A percentile compares a stretch with the other conserved stretches of the same genome.
Evolutionary conservation across 352 stramenopile species (phyloP).

Genomic region (Phytophthora capsici): DNA sequence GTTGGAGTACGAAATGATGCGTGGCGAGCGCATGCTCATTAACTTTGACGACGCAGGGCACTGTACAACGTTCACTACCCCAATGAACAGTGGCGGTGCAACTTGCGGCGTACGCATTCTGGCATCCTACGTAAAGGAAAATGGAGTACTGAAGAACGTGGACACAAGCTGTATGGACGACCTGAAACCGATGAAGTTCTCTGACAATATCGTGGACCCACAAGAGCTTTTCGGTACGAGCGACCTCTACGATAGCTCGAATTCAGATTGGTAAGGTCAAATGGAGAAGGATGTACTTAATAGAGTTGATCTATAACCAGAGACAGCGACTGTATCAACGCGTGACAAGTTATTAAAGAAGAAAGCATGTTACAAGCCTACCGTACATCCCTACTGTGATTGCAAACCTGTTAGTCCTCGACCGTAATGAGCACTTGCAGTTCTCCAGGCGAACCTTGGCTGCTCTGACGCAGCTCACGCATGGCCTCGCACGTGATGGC

Average conservation of each 20-base stretch:
- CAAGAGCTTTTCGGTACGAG: slow-evolving; percentile 49
- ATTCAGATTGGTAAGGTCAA: slow-evolving; percentile 25
- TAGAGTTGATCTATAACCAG: slow-evolving; percentile 11
- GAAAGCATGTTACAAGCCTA: slow-evolving; percentile 12
- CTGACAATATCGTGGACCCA: slow-evolving; percentile 26
- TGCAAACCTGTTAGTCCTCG: slow-evolving; percentile 18
- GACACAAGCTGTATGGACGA: slow-evolving; percentile 76
- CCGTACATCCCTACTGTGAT: slow-evolving; percentile 13
- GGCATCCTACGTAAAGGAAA: slow-evolving; percentile 65
- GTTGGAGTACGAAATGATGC: slow-evolving; percentile 55
- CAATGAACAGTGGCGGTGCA: slow-evolving; percentile 40
- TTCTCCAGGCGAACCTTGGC: slow-evolving; percentile 23
- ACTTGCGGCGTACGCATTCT: slow-evolving; percentile 78
- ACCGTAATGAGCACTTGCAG: slow-evolving; percentile 43
- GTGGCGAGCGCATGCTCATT: slow-evolving; percentile 64
- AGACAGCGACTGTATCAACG: not conserved
- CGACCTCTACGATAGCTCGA: slow-evolving; percentile 45
- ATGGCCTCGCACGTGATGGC: slow-evolving; percentile 43
- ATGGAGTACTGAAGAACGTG: slow-evolving; percentile 59
- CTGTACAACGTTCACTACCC: slow-evolving; percentile 84
- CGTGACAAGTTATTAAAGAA: not conserved
- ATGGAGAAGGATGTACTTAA: slow-evolving; percentile 12
- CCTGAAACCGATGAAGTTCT: slow-evolving; percentile 57
- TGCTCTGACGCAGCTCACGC: slow-evolving; percentile 36
- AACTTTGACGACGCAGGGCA: slow-evolving; percentile 75